Evolutionary conservation across 2,329 filamentous ascomycete species (phyloP), one percentile per base, ranked within the genome.

Genomic region (Teratosphaeria epicoccoides): DNA sequence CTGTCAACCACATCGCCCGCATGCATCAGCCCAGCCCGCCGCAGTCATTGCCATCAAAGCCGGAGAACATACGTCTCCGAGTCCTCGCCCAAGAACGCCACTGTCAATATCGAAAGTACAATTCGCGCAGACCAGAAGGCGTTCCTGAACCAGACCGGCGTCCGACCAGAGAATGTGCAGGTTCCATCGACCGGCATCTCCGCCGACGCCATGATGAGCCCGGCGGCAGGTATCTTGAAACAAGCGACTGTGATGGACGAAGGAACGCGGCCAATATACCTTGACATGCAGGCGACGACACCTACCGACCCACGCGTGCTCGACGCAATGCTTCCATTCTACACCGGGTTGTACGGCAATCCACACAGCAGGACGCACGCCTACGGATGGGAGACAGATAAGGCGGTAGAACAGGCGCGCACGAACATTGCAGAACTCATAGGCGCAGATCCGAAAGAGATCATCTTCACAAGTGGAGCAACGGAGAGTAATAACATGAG

Each of bases 401-500:
- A 90, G 72, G 91, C 87, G 0, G 85, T 95, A 22, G 93, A 98
- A 69, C 79, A 88, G 57, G 90, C 93, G 43, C 82, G 93, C 63
- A 79, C 80, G 61, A 81, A 97, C 65, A 78, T 97, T 58, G 93
- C 93, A 2, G 78, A 78, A 37, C 79, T 98, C 51, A 93, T 98
- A 59, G 91, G 91, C 24, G 93, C 93, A 24, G 89, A 98, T 68
- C 76, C 93, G 5, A 98, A 98, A 72, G 93, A 98, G 69, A 97
- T 98, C 59, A 94, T 98, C 63, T 97, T 98, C 73, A 98, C 93
- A 6, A 96, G 90, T 63, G 93, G 93, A 51, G 93, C 93, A 14
- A 98, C 93, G 0, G 93, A 98, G 75, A 96, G 89, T 68, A 98
- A 98, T 73, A 98, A 98, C 66, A 98, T 98, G 93, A 95, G 89